Evolutionary conservation across 2,329 filamentous ascomycete genomes (phyloP).

Genomic region (Xylaria sp.): DNA sequence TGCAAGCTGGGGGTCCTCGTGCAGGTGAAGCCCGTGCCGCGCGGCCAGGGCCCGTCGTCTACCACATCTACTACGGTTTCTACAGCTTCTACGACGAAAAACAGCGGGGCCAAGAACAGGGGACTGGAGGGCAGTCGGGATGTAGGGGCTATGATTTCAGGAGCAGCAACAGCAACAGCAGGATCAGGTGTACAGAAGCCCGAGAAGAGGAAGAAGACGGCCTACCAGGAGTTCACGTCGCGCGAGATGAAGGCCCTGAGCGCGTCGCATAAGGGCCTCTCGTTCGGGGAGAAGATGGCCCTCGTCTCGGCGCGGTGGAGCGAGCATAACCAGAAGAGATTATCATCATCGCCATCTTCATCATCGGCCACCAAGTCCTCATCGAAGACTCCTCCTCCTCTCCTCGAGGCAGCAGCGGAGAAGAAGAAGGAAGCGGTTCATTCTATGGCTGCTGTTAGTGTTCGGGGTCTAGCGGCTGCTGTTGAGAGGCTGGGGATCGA

Average conservation of each 20-base stretch:
- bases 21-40: slow-evolving; percentile 83
- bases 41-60: slow-evolving; percentile 49
- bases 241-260: slow-evolving; percentile 46
- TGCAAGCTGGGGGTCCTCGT: slow-evolving; percentile 74
- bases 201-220: slow-evolving; percentile 52
- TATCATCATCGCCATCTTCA: slow-evolving; percentile 52
- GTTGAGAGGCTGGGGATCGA: slow-evolving; percentile 64
- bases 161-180: slow-evolving; percentile 17
- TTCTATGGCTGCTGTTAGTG: slow-evolving; percentile 34
- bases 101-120: slow-evolving; percentile 31
- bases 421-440: slow-evolving; percentile 19
- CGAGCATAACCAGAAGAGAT: slow-evolving; percentile 68
- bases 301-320: slow-evolving; percentile 69
- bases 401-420: slow-evolving; percentile 46
- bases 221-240: slow-evolving; percentile 47
- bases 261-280: slow-evolving; percentile 44
- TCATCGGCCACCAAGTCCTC: no score
- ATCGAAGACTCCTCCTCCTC: no score
- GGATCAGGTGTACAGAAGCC: slow-evolving; percentile 11
- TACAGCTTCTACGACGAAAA: slow-evolving; percentile 18
- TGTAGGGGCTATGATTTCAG: not conserved
- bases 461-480: slow-evolving; percentile 75
- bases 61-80: no score
- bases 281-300: slow-evolving; percentile 76
- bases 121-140: slow-evolving; percentile 41